Base-by-base conservation (phyloP, 257 asterid genomes). In the Nicotiana noctiflora region DNA sequence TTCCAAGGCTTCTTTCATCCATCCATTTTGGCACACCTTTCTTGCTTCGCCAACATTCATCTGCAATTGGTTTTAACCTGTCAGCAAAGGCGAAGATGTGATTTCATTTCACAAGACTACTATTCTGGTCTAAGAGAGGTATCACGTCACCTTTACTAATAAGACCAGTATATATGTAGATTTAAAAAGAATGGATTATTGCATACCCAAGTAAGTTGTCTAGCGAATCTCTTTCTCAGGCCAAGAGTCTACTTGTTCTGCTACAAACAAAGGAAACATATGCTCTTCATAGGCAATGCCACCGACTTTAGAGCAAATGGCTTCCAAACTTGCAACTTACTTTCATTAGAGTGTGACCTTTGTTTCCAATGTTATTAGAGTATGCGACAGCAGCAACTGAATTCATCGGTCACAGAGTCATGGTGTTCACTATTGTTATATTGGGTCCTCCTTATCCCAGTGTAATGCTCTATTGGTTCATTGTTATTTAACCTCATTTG, bases 201-300 rank as follows among this genome's bases (percentile, higher is more conserved):
- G n/a, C 56, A 51, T 11, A 51, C 18, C 18, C n/a, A 51, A 32
- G 34, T 29, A 2, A 49, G 56, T 51, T 51, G n/a, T 51, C 4
- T 11, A 2, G n/a, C 18, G 56, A 10, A 12, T 51, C 18, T 12
- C 15, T 85, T 91, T 51, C n/a, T 51, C 15, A 13, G 18, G 5
- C 56, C 56, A 51, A 51, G n/a, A 88, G 4, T 94, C 98, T 8
- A 94, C 90, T 79, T 91, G 89, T 77, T 93, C 93, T 19, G 82
- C 93, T 4, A 94, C 98, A 15, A 88, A 92, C 27, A 94, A 77
- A 0, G 97, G 91, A 51, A 91, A 94, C 97, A 94, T 93, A 80
- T 89, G 92, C 2, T 90, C 89, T 72, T 94, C 97, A 7, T 83
- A 90, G 60, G 83, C 55, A 0, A 84, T 86, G 25, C 87, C 91